Evolutionary conservation across 1,284 basidiomycete genomes (phyloP).

Genomic region (Boletus mariae): DNA sequence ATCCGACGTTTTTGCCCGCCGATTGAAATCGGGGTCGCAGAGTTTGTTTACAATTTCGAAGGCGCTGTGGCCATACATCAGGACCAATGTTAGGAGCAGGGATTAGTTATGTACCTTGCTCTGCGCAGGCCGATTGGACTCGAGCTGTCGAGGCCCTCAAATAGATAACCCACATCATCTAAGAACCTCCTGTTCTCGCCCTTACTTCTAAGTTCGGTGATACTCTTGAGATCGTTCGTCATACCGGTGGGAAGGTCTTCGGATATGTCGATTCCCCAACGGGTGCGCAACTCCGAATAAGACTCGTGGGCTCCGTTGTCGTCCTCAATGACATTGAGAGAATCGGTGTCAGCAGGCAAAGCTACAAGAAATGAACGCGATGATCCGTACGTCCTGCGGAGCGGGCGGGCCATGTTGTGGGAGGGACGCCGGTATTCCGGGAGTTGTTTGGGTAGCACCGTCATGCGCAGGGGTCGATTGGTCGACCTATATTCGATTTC

Average conservation of each 20-base stretch:
- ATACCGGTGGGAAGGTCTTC: slow-evolving; percentile 58
- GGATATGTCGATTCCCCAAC: slow-evolving; percentile 73
- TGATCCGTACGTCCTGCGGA: slow-evolving; percentile 63
- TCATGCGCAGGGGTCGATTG: no score
- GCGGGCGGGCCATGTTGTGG: slow-evolving; percentile 13
- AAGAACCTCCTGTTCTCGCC: slow-evolving; percentile 75
- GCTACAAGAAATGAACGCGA: slow-evolving; percentile 73
- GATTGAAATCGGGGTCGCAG: slow-evolving; percentile 66
- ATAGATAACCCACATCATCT: slow-evolving; percentile 77
- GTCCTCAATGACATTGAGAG: slow-evolving; percentile 28
- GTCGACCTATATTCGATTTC: no score
- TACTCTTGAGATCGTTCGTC: slow-evolving; percentile 75
- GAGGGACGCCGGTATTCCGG: no score
- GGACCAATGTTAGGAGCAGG: not conserved
- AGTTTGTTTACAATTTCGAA: slow-evolving; percentile 71
- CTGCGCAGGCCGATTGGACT: slow-evolving; percentile 55
- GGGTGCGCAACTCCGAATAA: slow-evolving; percentile 60
- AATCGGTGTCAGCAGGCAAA: slow-evolving; percentile 38
- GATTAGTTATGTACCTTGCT: slow-evolving; percentile 46
- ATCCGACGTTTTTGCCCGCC: slow-evolving; percentile 70
- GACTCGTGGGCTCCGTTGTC: slow-evolving; percentile 61
- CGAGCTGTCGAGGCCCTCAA: slow-evolving; percentile 64
- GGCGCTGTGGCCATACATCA: slow-evolving; percentile 43
- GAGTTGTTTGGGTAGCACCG: no score
- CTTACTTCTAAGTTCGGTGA: slow-evolving; percentile 72